Evolutionary conservation across 2,329 filamentous ascomycete species (phyloP), one percentile per base, ranked within the genome.

Genomic region (Diaporthe humulicola): DNA sequence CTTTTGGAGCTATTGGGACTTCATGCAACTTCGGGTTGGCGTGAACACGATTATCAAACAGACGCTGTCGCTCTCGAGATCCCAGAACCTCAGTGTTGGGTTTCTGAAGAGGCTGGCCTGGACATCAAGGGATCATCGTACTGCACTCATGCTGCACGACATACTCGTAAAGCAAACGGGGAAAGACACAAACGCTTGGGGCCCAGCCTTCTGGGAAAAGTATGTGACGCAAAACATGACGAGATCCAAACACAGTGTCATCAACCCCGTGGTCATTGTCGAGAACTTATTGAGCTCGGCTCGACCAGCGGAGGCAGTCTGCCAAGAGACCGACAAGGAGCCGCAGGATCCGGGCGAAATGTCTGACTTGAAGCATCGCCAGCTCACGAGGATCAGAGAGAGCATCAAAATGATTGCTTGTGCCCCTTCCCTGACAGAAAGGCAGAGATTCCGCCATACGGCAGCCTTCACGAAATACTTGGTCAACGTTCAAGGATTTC

Each of bases 381-480:
- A 73, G 61, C 25, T 50, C 22, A 38, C 38, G 42, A 72, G 75
- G 56, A 61, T 74, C 12, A 73, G 48, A 40, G 54, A 45, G 56
- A 64, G 69, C 56, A 57, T 76, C 40, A 70, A 66, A 22, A 50
- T 73, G 1, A 30, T 73, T 22, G 30, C 36, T 45, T 6, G 33
- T 22, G 60, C 69, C 40, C 73, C 28, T 22, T 50, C 61, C 25
- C 22, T 77, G 33, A 58, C 75, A 17, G 70, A 73, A 30, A 66
- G 81, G 8, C 77, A 78, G 14, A 80, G 79, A 0, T 66, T 86
- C 30, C 78, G 78, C 8, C 76, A 84, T 30, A 80, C 85, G 14
- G 79, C 80, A 58, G 77, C 76, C 12, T 85, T 82, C 75, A 79
- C 82, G 30, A 58, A 73, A 3, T 79, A 83, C 70, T 77, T 86